A percentile compares a stretch with the other conserved stretches of the same genome.
Conservation (phyloP, 1,284 basidiomycete species). For the Violaceomyces palustris region DNA sequence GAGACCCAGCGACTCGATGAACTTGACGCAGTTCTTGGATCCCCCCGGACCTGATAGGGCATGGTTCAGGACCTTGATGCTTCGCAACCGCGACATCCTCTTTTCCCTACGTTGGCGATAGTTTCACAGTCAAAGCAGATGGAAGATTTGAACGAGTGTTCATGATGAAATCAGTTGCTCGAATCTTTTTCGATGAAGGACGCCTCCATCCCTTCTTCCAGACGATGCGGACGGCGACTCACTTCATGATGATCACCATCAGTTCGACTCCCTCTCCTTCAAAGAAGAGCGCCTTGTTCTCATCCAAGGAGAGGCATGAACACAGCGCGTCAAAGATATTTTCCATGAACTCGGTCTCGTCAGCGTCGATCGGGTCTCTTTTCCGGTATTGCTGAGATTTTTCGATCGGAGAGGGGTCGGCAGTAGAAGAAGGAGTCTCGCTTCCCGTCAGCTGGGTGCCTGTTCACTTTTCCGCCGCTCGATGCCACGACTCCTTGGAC, state of each 20-base stretch:
- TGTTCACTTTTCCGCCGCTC: too few species aligned
- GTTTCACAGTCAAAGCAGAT: too few species aligned
- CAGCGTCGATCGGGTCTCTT: constrained; percentile 72
- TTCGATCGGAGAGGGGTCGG: neutral
- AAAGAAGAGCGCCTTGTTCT: constrained; percentile 76
- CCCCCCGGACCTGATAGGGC: constrained; percentile 79
- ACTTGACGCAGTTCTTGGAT: constrained; percentile 65
- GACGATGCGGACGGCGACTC: too few species aligned
- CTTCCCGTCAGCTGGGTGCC: neutral
- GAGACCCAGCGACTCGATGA: constrained; percentile 80
- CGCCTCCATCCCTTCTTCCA: too few species aligned
- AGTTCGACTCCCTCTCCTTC: constrained; percentile 91
- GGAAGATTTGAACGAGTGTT: too few species aligned
- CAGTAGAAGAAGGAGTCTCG: neutral
- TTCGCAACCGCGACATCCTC: constrained; percentile 61
- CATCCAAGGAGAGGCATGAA: constrained; percentile 50
- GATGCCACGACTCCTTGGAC: too few species aligned
- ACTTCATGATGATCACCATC: constrained; percentile 87
- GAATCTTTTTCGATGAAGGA: too few species aligned
- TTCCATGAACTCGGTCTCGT: constrained; percentile 95
- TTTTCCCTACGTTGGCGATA: too few species aligned
- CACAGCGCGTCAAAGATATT: constrained; percentile 88
- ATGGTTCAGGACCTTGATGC: constrained; percentile 74
- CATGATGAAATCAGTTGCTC: too few species aligned
- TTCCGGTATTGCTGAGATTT: constrained; percentile 61